Evolutionary conservation across 495 filamentous ascomycete species (phyloP).

Genomic region (Aspergillus carlsbadensis): DNA sequence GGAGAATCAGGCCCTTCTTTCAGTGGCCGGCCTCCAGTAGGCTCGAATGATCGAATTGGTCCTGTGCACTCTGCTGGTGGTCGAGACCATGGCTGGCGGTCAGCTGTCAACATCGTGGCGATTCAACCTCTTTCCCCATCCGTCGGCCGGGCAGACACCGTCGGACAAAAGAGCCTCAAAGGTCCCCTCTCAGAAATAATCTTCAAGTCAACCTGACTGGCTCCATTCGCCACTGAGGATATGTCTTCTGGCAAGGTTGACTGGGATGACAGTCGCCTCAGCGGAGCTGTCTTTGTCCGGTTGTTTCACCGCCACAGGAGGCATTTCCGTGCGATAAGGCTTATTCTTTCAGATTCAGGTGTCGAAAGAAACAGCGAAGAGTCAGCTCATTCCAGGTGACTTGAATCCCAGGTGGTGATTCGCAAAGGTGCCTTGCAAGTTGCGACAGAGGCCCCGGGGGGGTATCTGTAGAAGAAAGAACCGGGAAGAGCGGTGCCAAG

Average conservation of each 20-base stretch:
- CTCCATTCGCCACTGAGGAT: too few species aligned
- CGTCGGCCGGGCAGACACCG: too few species aligned
- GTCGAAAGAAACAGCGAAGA: background rate
- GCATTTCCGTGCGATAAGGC: background rate
- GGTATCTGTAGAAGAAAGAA: background rate
- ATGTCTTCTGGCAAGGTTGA: too few species aligned
- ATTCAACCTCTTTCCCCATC: too few species aligned
- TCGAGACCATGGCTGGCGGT: too few species aligned
- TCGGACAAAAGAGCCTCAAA: too few species aligned
- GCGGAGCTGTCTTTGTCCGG: too few species aligned
- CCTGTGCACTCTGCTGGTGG: too few species aligned
- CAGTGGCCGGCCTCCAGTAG: background rate
- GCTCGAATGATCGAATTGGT: background rate
- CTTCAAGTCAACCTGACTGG: too few species aligned
- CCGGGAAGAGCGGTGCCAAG: slow-evolving; percentile 2
- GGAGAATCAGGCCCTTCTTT: background rate
- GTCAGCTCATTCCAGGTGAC: background rate
- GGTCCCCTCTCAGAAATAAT: too few species aligned
- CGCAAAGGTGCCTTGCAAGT: background rate
- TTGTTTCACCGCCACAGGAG: background rate
- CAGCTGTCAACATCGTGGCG: too few species aligned
- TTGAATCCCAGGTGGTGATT: background rate
- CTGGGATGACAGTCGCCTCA: too few species aligned
- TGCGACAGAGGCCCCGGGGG: background rate
- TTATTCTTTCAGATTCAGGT: background rate